Evolutionary conservation across 2,329 filamentous ascomycete species (phyloP).

Genomic region (Coniosporium tulheliwenetii): DNA sequence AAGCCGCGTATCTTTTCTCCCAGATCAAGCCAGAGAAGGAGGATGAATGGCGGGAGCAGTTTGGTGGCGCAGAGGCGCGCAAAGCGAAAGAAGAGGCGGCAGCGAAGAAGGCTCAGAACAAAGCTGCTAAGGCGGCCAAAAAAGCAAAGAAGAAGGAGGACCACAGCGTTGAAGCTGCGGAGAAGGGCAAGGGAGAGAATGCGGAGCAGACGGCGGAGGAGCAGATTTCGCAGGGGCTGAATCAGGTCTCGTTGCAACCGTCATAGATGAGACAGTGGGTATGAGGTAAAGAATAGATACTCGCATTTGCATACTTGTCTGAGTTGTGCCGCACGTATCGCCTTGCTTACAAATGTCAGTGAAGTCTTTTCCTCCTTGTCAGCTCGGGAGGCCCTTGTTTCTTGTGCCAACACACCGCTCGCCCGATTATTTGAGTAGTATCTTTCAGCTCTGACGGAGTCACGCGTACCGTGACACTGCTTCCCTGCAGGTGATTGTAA

Average conservation of each 20-base stretch:
- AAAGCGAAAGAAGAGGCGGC: conserved; percentile 58
- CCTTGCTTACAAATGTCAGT: no score
- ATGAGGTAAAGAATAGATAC: no score
- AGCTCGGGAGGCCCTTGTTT: no score
- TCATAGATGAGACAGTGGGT: no score
- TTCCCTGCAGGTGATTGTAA: no score
- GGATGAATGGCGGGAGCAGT: conserved; percentile 67
- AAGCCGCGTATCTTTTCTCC: conserved; percentile 67
- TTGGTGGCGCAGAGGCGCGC: conserved; percentile 49
- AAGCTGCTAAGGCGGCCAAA: conserved; percentile 46
- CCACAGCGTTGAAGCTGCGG: conserved; percentile 67
- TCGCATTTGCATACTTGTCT: no score
- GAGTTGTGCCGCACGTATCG: no score
- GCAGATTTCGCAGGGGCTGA: conserved; percentile 27
- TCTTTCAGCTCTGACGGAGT: no score
- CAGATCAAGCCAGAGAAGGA: conserved; percentile 70
- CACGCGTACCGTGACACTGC: no score
- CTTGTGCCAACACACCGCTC: no score
- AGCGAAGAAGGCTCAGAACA: conserved; percentile 36
- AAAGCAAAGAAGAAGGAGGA: conserved; percentile 54
- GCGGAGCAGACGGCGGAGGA: conserved; percentile 22
- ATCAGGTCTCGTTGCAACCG: conserved; percentile 26
- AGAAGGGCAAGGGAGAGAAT: conserved; percentile 46
- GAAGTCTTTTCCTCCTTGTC: no score
- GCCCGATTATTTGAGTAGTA: no score